Evolutionary conservation across 139 green algal genomes (phyloP).

Genomic region (Dunaliella primolecta): DNA sequence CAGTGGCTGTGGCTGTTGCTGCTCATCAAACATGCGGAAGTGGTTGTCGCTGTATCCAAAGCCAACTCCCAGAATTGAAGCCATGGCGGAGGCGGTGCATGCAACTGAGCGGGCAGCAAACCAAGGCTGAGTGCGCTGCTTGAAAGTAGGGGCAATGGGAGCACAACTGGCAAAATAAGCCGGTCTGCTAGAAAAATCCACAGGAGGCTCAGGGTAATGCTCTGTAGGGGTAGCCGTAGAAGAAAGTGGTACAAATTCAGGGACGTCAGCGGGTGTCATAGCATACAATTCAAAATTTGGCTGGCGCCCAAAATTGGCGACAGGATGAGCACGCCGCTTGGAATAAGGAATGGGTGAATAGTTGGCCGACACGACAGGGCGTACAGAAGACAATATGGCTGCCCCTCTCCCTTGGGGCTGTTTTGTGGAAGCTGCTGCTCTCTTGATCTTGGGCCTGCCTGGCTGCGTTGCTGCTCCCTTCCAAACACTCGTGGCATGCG

Average conservation of each 20-base stretch:
- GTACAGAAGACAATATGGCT: background rate
- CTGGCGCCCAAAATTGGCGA: background rate
- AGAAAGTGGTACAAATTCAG: background rate
- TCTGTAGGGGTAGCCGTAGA: background rate
- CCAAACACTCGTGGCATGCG: background rate
- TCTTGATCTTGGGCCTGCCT: background rate
- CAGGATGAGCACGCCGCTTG: background rate
- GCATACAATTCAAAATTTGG: background rate
- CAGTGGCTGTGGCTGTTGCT: background rate
- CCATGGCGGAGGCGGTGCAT: background rate
- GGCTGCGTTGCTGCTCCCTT: background rate
- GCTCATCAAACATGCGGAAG: background rate
- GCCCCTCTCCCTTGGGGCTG: background rate
- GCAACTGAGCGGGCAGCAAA: background rate
- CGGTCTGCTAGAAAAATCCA: no score
- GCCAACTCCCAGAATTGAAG: background rate
- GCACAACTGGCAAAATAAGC: background rate
- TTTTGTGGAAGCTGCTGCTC: background rate
- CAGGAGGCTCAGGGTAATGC: background rate
- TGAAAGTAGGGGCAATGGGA: background rate
- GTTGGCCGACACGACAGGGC: background rate
- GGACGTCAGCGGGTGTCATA: background rate
- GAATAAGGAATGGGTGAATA: background rate
- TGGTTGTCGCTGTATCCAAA: background rate
- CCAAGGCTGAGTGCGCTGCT: background rate